A percentile compares a stretch with the other conserved stretches of the same genome.
Evolutionary conservation across 352 stramenopile genomes (phyloP).

Genomic region (Phytophthora pini): DNA sequence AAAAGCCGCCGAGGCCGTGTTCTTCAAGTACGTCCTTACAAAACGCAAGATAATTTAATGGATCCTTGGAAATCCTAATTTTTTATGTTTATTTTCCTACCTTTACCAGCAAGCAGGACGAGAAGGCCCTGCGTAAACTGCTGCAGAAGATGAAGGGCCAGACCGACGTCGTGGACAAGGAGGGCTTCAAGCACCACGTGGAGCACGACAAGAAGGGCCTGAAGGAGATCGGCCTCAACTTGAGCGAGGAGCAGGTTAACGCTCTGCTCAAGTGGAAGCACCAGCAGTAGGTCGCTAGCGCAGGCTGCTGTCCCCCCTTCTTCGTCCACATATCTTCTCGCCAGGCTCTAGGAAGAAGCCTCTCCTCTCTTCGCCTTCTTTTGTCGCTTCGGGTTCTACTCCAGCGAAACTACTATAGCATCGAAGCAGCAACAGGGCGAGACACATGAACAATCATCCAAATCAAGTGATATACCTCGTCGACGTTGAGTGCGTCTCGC

Average conservation of each 20-base stretch:
- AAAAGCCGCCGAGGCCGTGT: conserved; percentile 73
- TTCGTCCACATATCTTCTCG: conserved; percentile 6
- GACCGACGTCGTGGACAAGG: conserved; percentile 67
- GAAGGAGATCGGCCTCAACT: conserved; percentile 69
- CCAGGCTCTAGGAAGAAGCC: conserved; percentile 8
- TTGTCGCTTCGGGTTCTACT: not conserved
- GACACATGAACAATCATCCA: conserved; percentile 17
- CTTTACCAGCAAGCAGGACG: conserved; percentile 80
- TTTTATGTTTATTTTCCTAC: not conserved
- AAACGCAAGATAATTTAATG: conserved; percentile 9
- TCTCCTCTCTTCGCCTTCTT: not conserved
- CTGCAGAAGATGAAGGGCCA: conserved; percentile 90
- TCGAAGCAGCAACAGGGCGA: conserved; percentile 19
- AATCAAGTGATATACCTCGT: conserved; percentile 15
- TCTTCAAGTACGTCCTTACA: conserved; percentile 81
- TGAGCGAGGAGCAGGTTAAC: conserved; percentile 72
- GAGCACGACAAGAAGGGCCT: conserved; percentile 81
- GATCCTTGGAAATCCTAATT: conserved; percentile 2
- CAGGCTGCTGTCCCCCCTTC: not conserved
- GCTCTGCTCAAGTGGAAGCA: conserved; percentile 92
- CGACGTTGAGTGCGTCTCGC: conserved; percentile 10
- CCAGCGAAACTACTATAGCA: conserved; percentile 7
- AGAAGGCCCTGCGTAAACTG: conserved; percentile 87
- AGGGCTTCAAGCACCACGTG: conserved; percentile 74
- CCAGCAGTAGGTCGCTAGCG: conserved; percentile 69